A percentile compares a stretch with the other conserved stretches of the same genome.
Conservation (phyloP, 1,284 basidiomycete species). For the Coniferiporia weirii region DNA sequence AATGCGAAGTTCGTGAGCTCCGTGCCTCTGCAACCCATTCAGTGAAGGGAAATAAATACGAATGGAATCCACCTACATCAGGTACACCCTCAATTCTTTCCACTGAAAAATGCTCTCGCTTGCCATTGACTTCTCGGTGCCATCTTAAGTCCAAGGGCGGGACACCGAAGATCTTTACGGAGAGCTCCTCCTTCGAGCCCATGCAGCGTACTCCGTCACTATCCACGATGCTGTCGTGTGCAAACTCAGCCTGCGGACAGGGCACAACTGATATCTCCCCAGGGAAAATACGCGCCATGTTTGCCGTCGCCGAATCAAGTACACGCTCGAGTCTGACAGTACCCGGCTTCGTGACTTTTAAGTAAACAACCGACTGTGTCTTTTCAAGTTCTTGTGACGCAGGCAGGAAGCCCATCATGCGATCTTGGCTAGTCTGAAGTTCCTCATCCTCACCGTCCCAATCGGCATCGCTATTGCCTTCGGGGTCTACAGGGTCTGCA, state of each 20-base stretch:
- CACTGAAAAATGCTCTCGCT: constrained; percentile 64
- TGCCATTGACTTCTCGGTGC: constrained; percentile 61
- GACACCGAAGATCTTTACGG: constrained; percentile 70
- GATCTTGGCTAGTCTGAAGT: constrained; percentile 46
- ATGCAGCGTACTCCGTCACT: constrained; percentile 61
- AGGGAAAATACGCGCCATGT: constrained; percentile 56
- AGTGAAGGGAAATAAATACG: constrained; percentile 16
- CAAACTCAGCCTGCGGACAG: constrained; percentile 74
- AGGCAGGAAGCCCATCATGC: constrained; percentile 28
- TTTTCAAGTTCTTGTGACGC: constrained; percentile 47
- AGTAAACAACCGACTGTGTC: constrained; percentile 68
- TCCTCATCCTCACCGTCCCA: constrained; percentile 38
- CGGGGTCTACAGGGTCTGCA: constrained; percentile 26
- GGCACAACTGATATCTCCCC: constrained; percentile 74
- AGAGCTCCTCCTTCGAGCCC: constrained; percentile 61
- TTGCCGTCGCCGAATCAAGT: constrained; percentile 64
- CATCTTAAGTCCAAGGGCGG: constrained; percentile 76
- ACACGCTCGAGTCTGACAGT: constrained; percentile 69
- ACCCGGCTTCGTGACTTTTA: constrained; percentile 68
- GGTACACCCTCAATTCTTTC: constrained; percentile 75
- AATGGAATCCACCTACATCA: constrained; percentile 22
- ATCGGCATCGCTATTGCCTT: constrained; percentile 14
- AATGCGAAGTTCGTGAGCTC: constrained; percentile 53
- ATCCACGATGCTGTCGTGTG: constrained; percentile 36
- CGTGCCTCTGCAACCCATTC: constrained; percentile 22